Evolutionary conservation across 2,329 filamentous ascomycete genomes (phyloP), one percentile per base, ranked within the genome.

Genomic region (Helotiales sp.): DNA sequence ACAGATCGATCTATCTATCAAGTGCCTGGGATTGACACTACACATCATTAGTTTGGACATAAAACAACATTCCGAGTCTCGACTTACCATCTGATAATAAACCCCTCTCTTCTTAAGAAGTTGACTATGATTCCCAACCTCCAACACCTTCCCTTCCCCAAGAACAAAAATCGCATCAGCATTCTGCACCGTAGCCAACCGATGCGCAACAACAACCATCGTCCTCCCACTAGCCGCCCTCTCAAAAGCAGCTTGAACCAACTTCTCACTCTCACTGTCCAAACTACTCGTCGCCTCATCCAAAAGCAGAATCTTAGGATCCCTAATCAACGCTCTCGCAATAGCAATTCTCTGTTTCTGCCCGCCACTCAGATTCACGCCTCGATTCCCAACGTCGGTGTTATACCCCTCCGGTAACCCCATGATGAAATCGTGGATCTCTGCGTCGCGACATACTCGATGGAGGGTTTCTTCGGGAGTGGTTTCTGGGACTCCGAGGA

Each of bases 141-240:
- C 69, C 10, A 69, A 49, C 1, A 70, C 64, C 33, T 61, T 67
- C 17, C 68, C 69, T 40, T 66, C 66, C 5, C 67, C 67, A 19
- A 69, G 44, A 27, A 69, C 67, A 46, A 68, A 69, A 52, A 69
- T 68, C 8, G 67, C 58, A 60, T 69, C 66, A 1, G 89, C 88
- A 64, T 92, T 88, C 71, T 90, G 89, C 19, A 93, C 85, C 12
- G 88, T 93, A 0, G 87, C 87, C 49, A 93, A 76, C 13, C 90
- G 79, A 70, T 93, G 90, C 1, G 90, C 90, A 10, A 95, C 89
- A 2, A 89, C 88, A 2, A 95, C 77, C 65, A 89, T 91, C 1
- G 90, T 86, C 60, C 89, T 90, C 2, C 81, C 82, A 62, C 79
- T 77, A 3, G 79, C 79, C 0, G 84, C 85, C 40, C 77, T 77